Evolutionary conservation across 495 filamentous ascomycete genomes (phyloP).

Genomic region (Bryoglossum gracile): DNA sequence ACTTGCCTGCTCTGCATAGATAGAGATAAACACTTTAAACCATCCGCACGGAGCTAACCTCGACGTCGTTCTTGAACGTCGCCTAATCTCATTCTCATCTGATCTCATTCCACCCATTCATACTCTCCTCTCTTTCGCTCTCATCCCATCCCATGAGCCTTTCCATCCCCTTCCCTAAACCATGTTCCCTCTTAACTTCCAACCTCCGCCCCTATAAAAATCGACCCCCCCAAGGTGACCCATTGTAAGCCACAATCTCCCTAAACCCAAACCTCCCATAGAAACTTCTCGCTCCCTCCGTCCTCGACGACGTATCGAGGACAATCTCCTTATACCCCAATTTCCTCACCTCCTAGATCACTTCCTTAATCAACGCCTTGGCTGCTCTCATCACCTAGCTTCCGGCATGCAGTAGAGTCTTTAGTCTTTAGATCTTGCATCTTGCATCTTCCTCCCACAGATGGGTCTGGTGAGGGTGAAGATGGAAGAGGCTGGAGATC

Average conservation of each 20-base stretch:
- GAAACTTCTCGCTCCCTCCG: slow-evolving; percentile 42
- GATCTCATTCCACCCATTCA: too few relatives aligned
- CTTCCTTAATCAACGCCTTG: slow-evolving; percentile 34
- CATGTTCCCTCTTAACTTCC: neutral
- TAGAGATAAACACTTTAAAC: too few relatives aligned
- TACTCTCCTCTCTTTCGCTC: too few relatives aligned
- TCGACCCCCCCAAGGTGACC: slow-evolving; percentile 46
- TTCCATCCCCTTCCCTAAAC: too few relatives aligned
- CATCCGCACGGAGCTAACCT: too few relatives aligned
- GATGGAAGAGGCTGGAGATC: slow-evolving; percentile 32
- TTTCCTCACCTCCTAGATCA: slow-evolving; percentile 36
- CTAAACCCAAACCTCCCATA: slow-evolving; percentile 48
- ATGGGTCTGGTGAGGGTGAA: neutral
- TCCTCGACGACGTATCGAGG: slow-evolving; percentile 50
- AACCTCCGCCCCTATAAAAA: slow-evolving; percentile 28
- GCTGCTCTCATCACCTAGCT: slow-evolving; percentile 45
- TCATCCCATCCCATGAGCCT: too few relatives aligned
- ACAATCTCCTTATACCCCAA: slow-evolving; percentile 48
- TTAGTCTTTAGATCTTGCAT: slow-evolving; percentile 62
- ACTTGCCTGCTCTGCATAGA: too few relatives aligned
- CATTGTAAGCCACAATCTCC: slow-evolving; percentile 48
- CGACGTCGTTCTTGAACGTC: too few relatives aligned
- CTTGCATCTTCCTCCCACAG: neutral
- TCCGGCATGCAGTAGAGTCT: slow-evolving; percentile 43
- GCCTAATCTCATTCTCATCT: neutral